Conservation (phyloP, 2,329 filamentous ascomycete genomes). For the Sphaerulina musiva region DNA sequence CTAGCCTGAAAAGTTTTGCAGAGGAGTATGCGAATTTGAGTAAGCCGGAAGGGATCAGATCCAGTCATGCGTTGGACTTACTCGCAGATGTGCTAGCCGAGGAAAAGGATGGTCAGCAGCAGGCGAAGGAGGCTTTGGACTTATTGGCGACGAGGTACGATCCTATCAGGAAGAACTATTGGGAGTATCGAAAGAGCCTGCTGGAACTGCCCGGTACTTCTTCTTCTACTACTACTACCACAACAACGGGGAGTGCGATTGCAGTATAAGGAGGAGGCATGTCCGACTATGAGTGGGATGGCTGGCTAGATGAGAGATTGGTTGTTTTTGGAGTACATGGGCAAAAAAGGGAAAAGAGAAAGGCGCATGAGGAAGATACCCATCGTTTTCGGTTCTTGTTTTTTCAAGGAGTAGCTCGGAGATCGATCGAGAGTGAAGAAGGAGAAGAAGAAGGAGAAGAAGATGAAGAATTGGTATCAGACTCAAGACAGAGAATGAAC, state of each 20-base stretch:
- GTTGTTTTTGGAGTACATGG: background rate
- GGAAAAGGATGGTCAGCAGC: slow-evolving; percentile 48
- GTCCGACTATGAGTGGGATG: background rate
- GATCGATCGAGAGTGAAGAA: too few relatives aligned
- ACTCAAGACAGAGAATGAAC: background rate
- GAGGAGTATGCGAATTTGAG: slow-evolving; percentile 48
- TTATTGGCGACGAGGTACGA: slow-evolving; percentile 81
- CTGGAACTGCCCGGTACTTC: slow-evolving; percentile 30
- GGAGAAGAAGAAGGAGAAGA: too few relatives aligned
- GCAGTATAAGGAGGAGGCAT: background rate
- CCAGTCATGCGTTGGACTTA: slow-evolving; percentile 61
- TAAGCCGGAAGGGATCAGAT: slow-evolving; percentile 48
- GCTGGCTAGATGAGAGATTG: background rate
- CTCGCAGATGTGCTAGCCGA: slow-evolving; percentile 60
- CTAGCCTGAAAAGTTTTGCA: slow-evolving; percentile 49
- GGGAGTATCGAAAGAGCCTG: slow-evolving; percentile 65
- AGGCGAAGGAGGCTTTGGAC: slow-evolving; percentile 63
- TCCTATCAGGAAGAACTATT: slow-evolving; percentile 84
- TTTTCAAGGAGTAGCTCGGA: background rate
- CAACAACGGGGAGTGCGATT: background rate
- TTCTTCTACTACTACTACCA: background rate
- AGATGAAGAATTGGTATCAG: too few relatives aligned
- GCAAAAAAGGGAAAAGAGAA: background rate
- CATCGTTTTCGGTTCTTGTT: background rate
- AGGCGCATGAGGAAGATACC: slow-evolving; percentile 1